Conservation (phyloP, 2,329 filamentous ascomycete species). For the Aspergillus melleus region DNA sequence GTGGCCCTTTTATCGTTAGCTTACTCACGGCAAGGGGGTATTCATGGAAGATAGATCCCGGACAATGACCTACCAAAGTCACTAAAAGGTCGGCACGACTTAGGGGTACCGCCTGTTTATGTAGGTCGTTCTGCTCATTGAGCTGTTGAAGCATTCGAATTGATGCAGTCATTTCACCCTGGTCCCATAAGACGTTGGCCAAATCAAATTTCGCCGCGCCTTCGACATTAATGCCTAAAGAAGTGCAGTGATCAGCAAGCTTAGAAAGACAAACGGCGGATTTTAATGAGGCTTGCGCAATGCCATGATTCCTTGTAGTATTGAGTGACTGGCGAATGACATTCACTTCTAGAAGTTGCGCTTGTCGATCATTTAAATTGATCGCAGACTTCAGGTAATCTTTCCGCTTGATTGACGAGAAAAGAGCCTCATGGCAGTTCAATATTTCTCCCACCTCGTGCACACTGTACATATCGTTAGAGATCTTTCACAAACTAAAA, state of each 20-base stretch:
- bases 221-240: conserved; percentile 73
- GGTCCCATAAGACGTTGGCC: conserved; percentile 89
- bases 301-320: conserved; percentile 76
- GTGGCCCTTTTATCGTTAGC: conserved; percentile 58
- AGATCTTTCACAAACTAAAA: neutral
- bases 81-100: conserved; percentile 79
- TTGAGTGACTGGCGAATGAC: conserved; percentile 73
- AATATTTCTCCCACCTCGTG: conserved; percentile 74
- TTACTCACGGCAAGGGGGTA: neutral
- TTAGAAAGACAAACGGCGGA: conserved; percentile 80
- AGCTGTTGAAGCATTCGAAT: conserved; percentile 84
- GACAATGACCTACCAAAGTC: conserved; percentile 60
- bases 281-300: conserved; percentile 82
- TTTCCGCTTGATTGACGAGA: conserved; percentile 75
- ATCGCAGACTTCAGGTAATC: conserved; percentile 61
- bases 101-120: conserved; percentile 69
- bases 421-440: conserved; percentile 77
- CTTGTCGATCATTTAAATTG: conserved; percentile 61
- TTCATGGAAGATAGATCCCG: neutral
- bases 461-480: conserved; percentile 37
- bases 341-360: conserved; percentile 71
- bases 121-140: conserved; percentile 60
- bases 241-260: conserved; percentile 67
- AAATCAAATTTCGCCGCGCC: conserved; percentile 77
- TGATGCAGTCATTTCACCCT: conserved; percentile 84